phyloP scores from a whole-genome alignment of 2,329 filamentous ascomycete genomes.

The Lecanicillium sp. region DNA sequence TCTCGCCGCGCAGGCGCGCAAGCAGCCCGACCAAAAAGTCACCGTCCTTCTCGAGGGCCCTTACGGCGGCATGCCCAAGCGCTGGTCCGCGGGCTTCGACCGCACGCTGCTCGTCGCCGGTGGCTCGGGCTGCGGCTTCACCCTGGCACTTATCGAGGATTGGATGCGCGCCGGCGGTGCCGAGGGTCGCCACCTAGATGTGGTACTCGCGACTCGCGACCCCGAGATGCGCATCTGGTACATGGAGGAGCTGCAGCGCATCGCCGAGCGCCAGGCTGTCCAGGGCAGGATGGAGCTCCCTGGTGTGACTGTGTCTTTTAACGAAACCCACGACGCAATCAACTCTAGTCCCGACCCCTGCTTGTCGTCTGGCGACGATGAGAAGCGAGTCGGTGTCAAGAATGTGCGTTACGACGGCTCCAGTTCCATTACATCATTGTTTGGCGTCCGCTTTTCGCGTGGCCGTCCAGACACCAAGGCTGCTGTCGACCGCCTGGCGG shows the following conservation, averaged over 20 bases:
- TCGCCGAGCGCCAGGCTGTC: constrained; percentile 11
- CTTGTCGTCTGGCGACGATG: not conserved
- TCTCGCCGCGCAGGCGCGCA: constrained; percentile 33
- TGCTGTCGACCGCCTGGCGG: constrained; percentile 2
- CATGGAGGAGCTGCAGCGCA: constrained; percentile 16
- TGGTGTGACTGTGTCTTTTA: constrained; percentile 12
- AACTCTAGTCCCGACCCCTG: not conserved
- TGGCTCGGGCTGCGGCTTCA: constrained; percentile 50
- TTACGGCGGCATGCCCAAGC: constrained; percentile 45
- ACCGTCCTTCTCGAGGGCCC: constrained; percentile 52
- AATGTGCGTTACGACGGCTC: not conserved
- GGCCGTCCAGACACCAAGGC: constrained; percentile 18
- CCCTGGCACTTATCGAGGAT: constrained; percentile 42
- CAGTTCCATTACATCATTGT: constrained; percentile 4
- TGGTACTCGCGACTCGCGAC: constrained; percentile 27
- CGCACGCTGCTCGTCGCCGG: constrained; percentile 44
- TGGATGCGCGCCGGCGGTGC: constrained; percentile 5
- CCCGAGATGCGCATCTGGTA: constrained; percentile 24
- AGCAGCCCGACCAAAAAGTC: constrained; percentile 30
- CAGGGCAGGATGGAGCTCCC: constrained; percentile 5
- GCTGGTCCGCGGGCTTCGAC: constrained; percentile 34
- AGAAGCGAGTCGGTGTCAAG: not conserved
- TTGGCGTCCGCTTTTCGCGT: constrained; percentile 12
- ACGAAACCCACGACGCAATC: constrained; percentile 7
- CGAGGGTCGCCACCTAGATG: constrained; percentile 8